Evolutionary conservation across 169 alveolate species (phyloP).

Genomic region (Babesia bigemina): DNA sequence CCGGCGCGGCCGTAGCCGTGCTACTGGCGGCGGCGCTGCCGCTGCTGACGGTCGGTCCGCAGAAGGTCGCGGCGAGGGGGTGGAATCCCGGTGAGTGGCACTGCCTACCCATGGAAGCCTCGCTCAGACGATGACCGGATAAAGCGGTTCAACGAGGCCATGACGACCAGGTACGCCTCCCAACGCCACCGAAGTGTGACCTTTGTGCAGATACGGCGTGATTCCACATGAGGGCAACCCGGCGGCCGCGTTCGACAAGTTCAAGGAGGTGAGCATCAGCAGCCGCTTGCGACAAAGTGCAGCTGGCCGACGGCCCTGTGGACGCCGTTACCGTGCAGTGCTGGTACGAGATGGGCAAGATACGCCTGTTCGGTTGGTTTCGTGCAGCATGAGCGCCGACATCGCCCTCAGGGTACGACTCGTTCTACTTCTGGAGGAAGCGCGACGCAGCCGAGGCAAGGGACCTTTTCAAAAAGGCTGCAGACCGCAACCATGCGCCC

Average conservation of each 20-base stretch:
- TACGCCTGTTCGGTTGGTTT: slow-evolving; percentile 45
- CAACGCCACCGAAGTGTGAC: not conserved
- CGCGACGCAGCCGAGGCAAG: slow-evolving; percentile 45
- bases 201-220: slow-evolving; percentile 41
- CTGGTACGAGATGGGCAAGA: slow-evolving; percentile 52
- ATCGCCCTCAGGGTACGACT: slow-evolving; percentile 16
- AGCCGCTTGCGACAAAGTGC: not conserved
- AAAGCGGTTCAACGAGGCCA: slow-evolving; percentile 34
- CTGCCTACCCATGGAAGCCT: not conserved
- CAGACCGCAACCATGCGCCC: slow-evolving; percentile 44
- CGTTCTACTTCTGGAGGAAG: slow-evolving; percentile 13
- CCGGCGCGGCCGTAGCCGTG: not conserved
- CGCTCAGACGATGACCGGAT: slow-evolving; percentile 4
- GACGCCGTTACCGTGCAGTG: slow-evolving; percentile 54
- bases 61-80: not conserved
- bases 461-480: slow-evolving; percentile 40
- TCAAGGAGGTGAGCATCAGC: slow-evolving; percentile 39
- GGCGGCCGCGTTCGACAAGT: slow-evolving; percentile 23
- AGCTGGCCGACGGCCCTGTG: slow-evolving; percentile 45
- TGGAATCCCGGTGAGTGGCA: slow-evolving; percentile 6
- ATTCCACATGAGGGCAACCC: slow-evolving; percentile 8
- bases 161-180: slow-evolving; percentile 26
- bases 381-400: not conserved
- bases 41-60: not conserved
- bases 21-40: not conserved